Evolutionary conservation across 2,329 filamentous ascomycete genomes (phyloP).

Genomic region (Ascochyta lentis): DNA sequence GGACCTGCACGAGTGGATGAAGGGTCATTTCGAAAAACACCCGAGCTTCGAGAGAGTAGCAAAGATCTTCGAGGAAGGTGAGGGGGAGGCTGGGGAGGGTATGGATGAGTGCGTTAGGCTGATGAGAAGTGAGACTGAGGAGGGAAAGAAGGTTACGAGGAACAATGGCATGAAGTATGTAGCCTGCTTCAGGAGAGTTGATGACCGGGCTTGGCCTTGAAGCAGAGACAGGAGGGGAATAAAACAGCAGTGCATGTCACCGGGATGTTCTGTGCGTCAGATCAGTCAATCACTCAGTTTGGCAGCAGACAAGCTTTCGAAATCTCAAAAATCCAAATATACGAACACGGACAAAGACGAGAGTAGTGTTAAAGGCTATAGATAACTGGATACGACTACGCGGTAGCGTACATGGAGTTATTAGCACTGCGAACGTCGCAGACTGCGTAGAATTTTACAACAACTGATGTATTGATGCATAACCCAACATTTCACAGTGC

Average conservation of each 20-base stretch:
- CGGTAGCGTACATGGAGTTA: too few species aligned
- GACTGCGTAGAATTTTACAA: too few species aligned
- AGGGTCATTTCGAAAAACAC: conserved; percentile 79
- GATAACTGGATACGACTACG: too few species aligned
- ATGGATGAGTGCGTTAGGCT: conserved; percentile 73
- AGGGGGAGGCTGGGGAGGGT: conserved; percentile 71
- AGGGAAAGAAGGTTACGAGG: conserved; percentile 93
- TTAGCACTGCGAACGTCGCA: too few species aligned
- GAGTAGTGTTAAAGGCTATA: too few species aligned
- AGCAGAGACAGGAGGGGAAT: background rate
- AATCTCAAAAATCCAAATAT: too few species aligned
- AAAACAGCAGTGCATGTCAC: background rate
- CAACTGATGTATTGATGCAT: too few species aligned
- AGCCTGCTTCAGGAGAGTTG: conserved; percentile 80
- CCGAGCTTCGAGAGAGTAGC: conserved; percentile 78
- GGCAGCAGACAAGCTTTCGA: too few species aligned
- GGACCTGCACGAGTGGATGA: conserved; percentile 93
- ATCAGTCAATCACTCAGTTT: background rate
- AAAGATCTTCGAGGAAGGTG: conserved; percentile 60
- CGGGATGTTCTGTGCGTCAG: background rate
- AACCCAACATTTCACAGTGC: too few species aligned
- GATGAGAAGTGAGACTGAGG: conserved; percentile 88
- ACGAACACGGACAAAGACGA: too few species aligned
- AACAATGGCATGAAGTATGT: conserved; percentile 92
- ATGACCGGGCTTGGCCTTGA: conserved; percentile 86